A percentile compares a stretch with the other conserved stretches of the same genome.
Evolutionary conservation across 225 moss, liverwort and hornwort species (phyloP).

Genomic region (Physcomitrium patens): DNA sequence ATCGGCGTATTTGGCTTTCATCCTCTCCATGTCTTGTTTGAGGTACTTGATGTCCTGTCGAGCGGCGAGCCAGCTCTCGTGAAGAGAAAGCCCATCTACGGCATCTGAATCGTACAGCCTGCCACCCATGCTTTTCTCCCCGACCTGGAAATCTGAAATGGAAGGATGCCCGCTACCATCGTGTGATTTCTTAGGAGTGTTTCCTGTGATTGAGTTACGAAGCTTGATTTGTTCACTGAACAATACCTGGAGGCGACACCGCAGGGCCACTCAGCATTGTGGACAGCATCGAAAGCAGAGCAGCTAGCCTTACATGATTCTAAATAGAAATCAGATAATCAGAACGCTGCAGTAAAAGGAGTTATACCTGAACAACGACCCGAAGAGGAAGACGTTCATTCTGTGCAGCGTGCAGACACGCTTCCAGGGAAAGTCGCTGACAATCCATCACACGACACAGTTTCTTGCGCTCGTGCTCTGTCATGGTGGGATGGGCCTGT

Average conservation of each 20-base stretch:
- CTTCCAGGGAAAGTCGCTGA: constrained; percentile 88
- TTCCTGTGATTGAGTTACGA: constrained; percentile 73
- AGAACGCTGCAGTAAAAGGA: too few species aligned
- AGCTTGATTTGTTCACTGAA: constrained; percentile 93
- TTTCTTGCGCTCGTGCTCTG: constrained; percentile 88
- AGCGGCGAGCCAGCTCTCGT: constrained; percentile 61
- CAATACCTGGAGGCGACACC: constrained; percentile 44
- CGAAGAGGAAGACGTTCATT: constrained; percentile 93
- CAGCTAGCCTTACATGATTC: too few species aligned
- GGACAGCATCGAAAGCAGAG: too few species aligned
- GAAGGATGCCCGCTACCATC: constrained; percentile 39
- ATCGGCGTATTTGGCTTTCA: constrained; percentile 83
- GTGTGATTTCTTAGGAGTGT: constrained; percentile 40
- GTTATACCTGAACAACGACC: constrained; percentile 82
- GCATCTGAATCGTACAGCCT: constrained; percentile 50
- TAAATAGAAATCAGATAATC: too few species aligned
- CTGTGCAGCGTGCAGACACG: constrained; percentile 93
- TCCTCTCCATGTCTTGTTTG: constrained; percentile 80
- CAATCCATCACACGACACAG: constrained; percentile 88
- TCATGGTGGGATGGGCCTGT: constrained; percentile 83
- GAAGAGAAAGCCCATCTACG: constrained; percentile 47
- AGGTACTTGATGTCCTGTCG: constrained; percentile 71
- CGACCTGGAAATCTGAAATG: constrained; percentile 45
- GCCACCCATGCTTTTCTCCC: constrained; percentile 42
- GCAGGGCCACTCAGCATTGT: too few species aligned